Percentiles rank a stretch among this genome's conserved stretches.
These are phyloP conservation scores for Endocalyx cinctus DNA, from an alignment of 2,329 filamentous ascomycete species.

Conservation along the genomic window DNA sequence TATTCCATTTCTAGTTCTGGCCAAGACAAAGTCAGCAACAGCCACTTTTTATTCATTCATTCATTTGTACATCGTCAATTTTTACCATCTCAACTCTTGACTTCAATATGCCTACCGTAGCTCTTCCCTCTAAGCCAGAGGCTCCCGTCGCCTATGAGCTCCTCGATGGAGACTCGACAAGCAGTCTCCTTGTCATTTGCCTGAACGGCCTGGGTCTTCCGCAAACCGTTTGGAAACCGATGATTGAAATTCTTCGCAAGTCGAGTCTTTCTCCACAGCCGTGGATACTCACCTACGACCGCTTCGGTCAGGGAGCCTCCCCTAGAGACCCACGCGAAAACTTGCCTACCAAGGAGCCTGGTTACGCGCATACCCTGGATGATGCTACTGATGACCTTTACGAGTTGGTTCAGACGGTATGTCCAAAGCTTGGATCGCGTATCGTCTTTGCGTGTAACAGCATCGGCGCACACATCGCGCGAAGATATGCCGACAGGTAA, in stretches of 20 bases:
- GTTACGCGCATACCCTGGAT: constrained; percentile 44
- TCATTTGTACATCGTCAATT: no score
- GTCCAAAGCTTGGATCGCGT: constrained; percentile 9
- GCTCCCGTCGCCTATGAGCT: constrained; percentile 26
- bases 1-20: no score
- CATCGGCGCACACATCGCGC: constrained; percentile 25
- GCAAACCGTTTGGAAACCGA: constrained; percentile 20
- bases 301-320: constrained; percentile 49
- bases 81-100: no score
- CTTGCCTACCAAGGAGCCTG: constrained; percentile 33
- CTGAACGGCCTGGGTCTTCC: constrained; percentile 26
- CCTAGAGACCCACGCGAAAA: constrained; percentile 41
- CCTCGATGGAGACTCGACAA: constrained; percentile 15
- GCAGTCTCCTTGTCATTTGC: constrained; percentile 22
- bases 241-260: constrained; percentile 19
- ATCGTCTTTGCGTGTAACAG: constrained; percentile 25
- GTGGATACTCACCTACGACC: constrained; percentile 49
- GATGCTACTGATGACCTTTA: constrained; percentile 40
- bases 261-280: constrained; percentile 7
- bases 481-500: constrained; percentile 25
- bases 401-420: constrained; percentile 27
- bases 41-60: no score
- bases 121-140: constrained; percentile 24
- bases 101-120: constrained; percentile 14
- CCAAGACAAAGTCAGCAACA: no score